These are phyloP conservation scores for Chrysochromulina parva DNA, from an alignment of 78 protist species.

Conservation along the genomic window DNA sequence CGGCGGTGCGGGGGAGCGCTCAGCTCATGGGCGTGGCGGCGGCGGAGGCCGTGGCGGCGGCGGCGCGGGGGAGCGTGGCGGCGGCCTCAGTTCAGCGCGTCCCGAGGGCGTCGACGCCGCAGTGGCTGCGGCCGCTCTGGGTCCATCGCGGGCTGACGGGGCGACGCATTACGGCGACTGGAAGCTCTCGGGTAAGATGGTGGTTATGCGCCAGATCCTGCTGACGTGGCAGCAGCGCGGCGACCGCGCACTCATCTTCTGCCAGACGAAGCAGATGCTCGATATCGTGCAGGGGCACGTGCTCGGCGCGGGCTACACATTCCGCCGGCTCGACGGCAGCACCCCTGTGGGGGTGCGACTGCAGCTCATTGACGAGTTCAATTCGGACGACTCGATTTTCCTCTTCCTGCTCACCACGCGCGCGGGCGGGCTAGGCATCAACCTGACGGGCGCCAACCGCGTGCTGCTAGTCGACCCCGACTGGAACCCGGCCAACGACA, in stretches of 20 bases:
- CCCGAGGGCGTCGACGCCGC: not conserved
- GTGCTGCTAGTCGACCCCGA: constrained; percentile 95
- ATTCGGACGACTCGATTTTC: constrained; percentile 58
- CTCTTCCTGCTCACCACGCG: constrained; percentile 90
- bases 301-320: not conserved
- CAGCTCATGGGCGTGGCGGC: too few relatives aligned
- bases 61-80: not conserved
- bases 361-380: constrained; percentile 65
- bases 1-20: too few relatives aligned
- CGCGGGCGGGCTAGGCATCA: constrained; percentile 93
- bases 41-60: not conserved
- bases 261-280: constrained; percentile 94
- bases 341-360: constrained; percentile 69
- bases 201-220: constrained; percentile 57
- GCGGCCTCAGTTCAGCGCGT: not conserved
- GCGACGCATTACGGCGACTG: constrained; percentile 35
- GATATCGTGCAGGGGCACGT: constrained; percentile 79
- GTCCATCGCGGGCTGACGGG: not conserved
- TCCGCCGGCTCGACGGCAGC: constrained; percentile 91
- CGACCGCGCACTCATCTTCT: constrained; percentile 81
- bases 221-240: constrained; percentile 79
- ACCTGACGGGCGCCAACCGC: constrained; percentile 94
- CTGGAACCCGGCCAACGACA: constrained; percentile 88
- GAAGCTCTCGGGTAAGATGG: constrained; percentile 19
- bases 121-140: too few relatives aligned